Evolutionary conservation across 2,329 filamentous ascomycete genomes (phyloP).

Genomic region (Dactylellina sp.): DNA sequence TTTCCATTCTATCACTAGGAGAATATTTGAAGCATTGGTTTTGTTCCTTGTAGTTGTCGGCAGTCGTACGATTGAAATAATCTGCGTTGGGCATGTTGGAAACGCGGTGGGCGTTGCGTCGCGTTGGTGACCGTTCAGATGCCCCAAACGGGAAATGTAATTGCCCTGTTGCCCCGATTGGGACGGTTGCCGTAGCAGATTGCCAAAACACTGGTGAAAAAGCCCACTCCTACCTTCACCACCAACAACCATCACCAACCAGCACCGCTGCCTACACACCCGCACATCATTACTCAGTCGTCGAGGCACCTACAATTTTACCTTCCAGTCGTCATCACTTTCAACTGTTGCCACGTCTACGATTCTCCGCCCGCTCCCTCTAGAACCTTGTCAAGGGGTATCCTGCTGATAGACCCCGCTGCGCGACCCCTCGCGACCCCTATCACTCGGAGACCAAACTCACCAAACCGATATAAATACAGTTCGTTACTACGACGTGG

Average conservation of each 20-base stretch:
- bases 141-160: constrained; percentile 47
- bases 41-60: no score
- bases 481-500: constrained; percentile 8
- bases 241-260: constrained; percentile 5
- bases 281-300: constrained; percentile 1
- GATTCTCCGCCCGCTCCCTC: neutral
- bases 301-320: constrained; percentile 8
- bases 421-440: no score
- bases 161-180: constrained; percentile 24
- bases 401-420: constrained; percentile 22
- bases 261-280: constrained; percentile 4
- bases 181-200: constrained; percentile 41
- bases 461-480: neutral
- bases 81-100: constrained; percentile 32
- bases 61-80: no score
- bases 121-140: constrained; percentile 20
- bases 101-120: constrained; percentile 11
- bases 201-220: constrained; percentile 46
- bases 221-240: neutral
- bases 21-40: no score
- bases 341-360: constrained; percentile 1
- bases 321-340: constrained; percentile 7
- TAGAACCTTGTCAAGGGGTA: neutral
- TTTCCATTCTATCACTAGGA: no score
- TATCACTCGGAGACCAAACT: constrained; percentile 12